phyloP scores from a whole-genome alignment of 1,284 basidiomycete species.

The Leccinum subspadiceum region DNA sequence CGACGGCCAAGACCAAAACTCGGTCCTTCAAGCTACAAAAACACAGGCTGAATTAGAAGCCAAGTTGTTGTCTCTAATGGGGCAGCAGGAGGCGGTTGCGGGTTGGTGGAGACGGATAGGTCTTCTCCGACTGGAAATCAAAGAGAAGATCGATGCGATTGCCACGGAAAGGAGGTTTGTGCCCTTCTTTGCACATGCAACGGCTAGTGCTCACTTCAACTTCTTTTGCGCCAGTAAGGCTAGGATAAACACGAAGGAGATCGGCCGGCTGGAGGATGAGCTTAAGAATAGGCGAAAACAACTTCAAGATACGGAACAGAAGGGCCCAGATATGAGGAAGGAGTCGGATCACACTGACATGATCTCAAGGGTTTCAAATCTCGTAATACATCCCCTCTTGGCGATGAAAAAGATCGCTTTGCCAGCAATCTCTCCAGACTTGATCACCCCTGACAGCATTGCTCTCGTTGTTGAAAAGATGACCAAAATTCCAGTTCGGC shows the following conservation, averaged over 20 bases:
- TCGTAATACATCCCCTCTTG: background rate
- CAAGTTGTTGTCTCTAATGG: background rate
- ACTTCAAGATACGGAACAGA: background rate
- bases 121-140: background rate
- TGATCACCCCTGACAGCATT: slow-evolving; percentile 10
- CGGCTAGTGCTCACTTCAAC: background rate
- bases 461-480: slow-evolving; percentile 8
- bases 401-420: background rate
- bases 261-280: background rate
- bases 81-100: background rate
- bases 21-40: background rate
- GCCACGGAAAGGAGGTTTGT: background rate
- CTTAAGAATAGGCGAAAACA: background rate
- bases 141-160: background rate
- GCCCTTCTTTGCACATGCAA: background rate
- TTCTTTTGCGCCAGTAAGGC: background rate
- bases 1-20: background rate
- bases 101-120: background rate
- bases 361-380: background rate
- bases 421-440: background rate
- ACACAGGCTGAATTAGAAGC: background rate
- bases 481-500: slow-evolving; percentile 12
- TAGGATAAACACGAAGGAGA: background rate
- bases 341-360: background rate
- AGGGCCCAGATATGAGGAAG: background rate